Base-by-base conservation (phyloP, 108 stramenopile genomes). In the Nitzschia inconspicua region DNA sequence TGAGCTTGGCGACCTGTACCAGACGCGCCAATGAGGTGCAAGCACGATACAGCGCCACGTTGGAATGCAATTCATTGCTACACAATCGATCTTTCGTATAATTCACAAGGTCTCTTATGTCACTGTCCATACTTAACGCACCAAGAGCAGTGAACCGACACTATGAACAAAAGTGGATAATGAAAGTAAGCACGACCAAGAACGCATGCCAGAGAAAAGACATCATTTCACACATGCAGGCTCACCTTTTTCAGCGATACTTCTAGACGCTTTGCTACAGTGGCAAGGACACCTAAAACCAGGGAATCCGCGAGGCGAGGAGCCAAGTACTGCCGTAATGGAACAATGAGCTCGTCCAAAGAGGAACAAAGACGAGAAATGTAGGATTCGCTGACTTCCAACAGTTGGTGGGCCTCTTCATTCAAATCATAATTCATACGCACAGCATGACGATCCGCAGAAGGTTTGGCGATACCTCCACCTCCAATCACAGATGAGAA, bases 391-490 rank as follows among this genome's bases (percentile, higher is more conserved):
- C 84, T 76, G n/a, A 93, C 70, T 64, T 88, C 84, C 42, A 84
- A 43, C 46, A 93, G 47, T 44, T 93, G 72, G 54, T 87, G 87
- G 23, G 83, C 77, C 30, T 73, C 80, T 28, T 93, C 91, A 42
- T 93, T 84, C 56, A 93, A 49, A 42, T 93, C 69, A 55, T 93
- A 93, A 55, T 89, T 82, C 83, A 93, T 85, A 19, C 73, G 68
- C 25, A 68, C 63, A 2, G 65, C 49, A 11, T 57, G 63, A 8
- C 73, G 61, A 20, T 84, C 66, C 18, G 65, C 59, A n/a, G 72
- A 4, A 3, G 42, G 28, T 16, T 49, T 60, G 11, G 36, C 57
- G 16, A 22, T 53, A 19, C 60, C 79, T 30, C 66, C 74, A 34
- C 64, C 71, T 29, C 75, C 79, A 60, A 84, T 63, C 35, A 84